Evolutionary conservation across 441 rosid genomes (phyloP), one percentile per base, ranked within the genome.

Genomic region (Cnidoscolus chayamansa): DNA sequence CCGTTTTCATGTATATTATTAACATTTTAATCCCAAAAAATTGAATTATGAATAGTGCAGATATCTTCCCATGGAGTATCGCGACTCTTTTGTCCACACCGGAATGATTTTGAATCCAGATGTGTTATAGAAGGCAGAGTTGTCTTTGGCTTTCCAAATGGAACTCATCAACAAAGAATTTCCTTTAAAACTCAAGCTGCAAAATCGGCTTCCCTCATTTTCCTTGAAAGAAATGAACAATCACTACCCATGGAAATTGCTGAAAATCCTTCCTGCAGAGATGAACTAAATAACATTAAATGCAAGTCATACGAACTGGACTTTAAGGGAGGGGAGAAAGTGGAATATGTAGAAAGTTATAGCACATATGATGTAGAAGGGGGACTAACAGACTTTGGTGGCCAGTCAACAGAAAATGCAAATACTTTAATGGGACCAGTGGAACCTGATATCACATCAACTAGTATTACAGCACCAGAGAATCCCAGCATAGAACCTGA

Each of bases 141-240:
- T 75, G 73, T 77, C 74, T 71, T 83, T 61, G 84, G 85, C 40
- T 75, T 76, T 47, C 79, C 78, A 63, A 81, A 71, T 50, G 86
- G 87, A 79, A 77, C 60, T 51, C 78, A 78, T 74, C 76, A 69
- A 65, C 86, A 67, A 47, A 85, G 84, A 72, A 50, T 49, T 70
- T 79, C 82, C 68, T 70, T 74, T 64, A 86, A 78, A 65, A 54
- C 79, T 48, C 90, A 83, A 77, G 99, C 94, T 62, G 75, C 79
- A 2, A 81, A 84, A 65, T 77, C 87, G 74, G 78, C 85, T 62
- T 78, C 72, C 79, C 56, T 84, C 10, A 75, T 8, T 72, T 76
- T 85, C 31, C 66, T 77, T 60, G 87, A 76, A 47, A 82, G 75
- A 72, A n/a, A 76, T 13, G 80, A 76, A 68, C 76, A 74, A 68